Base-by-base conservation (phyloP, 2,329 filamentous ascomycete species). In the Botryotinia narcissicola region DNA sequence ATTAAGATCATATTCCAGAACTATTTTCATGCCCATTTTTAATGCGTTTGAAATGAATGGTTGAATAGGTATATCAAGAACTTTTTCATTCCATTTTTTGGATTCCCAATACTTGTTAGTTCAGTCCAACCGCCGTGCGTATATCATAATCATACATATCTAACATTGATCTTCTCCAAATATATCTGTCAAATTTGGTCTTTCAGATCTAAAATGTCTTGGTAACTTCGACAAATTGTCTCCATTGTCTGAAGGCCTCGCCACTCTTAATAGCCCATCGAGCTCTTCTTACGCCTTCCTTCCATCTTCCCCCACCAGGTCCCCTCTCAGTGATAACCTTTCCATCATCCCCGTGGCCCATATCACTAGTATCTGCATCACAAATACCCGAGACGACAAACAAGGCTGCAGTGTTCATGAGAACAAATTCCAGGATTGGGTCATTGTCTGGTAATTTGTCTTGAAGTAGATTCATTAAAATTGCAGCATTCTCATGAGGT, bases 341-440 rank as follows among this genome's bases (percentile, higher is more conserved):
- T 0, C 93, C 93, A 79, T 95, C 92, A 78, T 97, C 93, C 1
- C 91, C 93, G 64, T 87, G 84, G 0, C 93, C 93, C 92, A 97
- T 93, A 80, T 89, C 84, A 80, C 93, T 97, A 44, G 86, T 87
- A 73, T 97, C 92, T 0, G 92, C 89, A 76, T 98, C 95, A 80
- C 94, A 97, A 48, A 97, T 86, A 4, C 96, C 96, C 3, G 93
- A 92, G 5, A 92, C 88, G 0, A 97, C 95, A 71, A 99, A 88
- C 70, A 99, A 84, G 2, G 94, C 93, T 0, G 95, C 95, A 2
- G 95, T 93, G 80, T 99, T 99, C 83, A 98, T 92, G 70, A 98
- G 87, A 32, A 99, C 94, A 80, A 99, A 99, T 80, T 97, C 92
- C 75, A 98, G 83, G 70, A 99, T 93, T 0, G 96, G 94, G 78